phyloP scores from a whole-genome alignment of 2,329 filamentous ascomycete genomes.

The Nannizzia gypsea region DNA sequence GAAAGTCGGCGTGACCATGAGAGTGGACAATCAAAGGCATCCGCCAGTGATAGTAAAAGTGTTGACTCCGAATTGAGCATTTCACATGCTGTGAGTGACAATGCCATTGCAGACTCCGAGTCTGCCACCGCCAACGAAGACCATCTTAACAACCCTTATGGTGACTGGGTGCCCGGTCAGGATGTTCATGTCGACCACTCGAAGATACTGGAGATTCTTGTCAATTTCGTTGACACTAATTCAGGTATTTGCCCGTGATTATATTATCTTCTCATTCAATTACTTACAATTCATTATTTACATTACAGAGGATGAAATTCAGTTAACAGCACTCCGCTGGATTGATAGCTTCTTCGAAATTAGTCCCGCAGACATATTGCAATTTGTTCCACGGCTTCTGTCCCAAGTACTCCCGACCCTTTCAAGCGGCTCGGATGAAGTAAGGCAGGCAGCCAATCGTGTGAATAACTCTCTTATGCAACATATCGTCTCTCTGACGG shows the following conservation, averaged over 20 bases:
- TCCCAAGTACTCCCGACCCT: conserved; percentile 88
- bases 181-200: conserved; percentile 91
- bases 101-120: conserved; percentile 41
- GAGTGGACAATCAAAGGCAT: conserved; percentile 56
- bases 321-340: conserved; percentile 85
- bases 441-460: conserved; percentile 73
- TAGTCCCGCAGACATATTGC: conserved; percentile 88
- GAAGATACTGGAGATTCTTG: conserved; percentile 81
- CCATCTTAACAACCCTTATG: conserved; percentile 54
- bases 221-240: conserved; percentile 74
- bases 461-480: conserved; percentile 88
- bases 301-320: conserved; percentile 67
- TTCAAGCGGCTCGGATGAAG: conserved; percentile 80
- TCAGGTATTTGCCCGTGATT: conserved; percentile 43
- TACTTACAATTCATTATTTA: conserved; percentile 11
- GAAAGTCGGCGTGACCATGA: conserved; percentile 64
- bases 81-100: conserved; percentile 39
- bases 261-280: neutral
- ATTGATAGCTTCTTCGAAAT: conserved; percentile 95
- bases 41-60: conserved; percentile 58
- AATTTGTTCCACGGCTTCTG: conserved; percentile 83
- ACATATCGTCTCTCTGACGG: conserved; percentile 82
- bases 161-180: conserved; percentile 94
- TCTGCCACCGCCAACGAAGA: conserved; percentile 44
- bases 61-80: conserved; percentile 39